A percentile compares a stretch with the other conserved stretches of the same genome.
phyloP scores from a whole-genome alignment of 163 green algal genomes.

The Volvox carteri region DNA sequence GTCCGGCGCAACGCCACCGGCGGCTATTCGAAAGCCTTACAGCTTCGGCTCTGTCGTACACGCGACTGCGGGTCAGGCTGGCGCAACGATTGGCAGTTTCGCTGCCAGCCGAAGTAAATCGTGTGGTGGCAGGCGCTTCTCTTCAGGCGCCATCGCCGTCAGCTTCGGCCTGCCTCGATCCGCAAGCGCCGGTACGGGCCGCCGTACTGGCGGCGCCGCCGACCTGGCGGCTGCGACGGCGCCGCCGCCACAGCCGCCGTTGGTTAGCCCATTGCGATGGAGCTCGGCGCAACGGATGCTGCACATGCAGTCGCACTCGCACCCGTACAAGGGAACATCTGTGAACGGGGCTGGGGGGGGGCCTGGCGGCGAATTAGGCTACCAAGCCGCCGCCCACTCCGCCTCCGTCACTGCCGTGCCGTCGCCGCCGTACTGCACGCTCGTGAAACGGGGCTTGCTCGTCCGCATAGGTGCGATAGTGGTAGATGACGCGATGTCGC shows the following conservation, averaged over 20 bases:
- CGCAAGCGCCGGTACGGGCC: background rate
- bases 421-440: background rate
- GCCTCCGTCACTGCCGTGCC: background rate
- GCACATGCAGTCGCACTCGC: slow-evolving; percentile 11
- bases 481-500: background rate
- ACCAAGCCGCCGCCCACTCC: no score
- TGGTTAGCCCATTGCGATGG: background rate
- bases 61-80: background rate
- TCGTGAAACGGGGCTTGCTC: slow-evolving; percentile 8
- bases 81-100: background rate
- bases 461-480: slow-evolving; percentile 24
- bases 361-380: background rate
- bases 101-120: background rate
- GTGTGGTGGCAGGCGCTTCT: no score
- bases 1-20: background rate
- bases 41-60: background rate
- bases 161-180: background rate
- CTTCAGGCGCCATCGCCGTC: background rate
- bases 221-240: background rate
- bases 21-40: background rate
- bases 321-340: background rate
- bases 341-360: background rate
- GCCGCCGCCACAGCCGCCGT: background rate
- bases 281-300: background rate
- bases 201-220: background rate